A percentile compares a stretch with the other conserved stretches of the same genome.
Conservation (phyloP, 306 rosid genomes). For the Gastrolobium villosum region DNA sequence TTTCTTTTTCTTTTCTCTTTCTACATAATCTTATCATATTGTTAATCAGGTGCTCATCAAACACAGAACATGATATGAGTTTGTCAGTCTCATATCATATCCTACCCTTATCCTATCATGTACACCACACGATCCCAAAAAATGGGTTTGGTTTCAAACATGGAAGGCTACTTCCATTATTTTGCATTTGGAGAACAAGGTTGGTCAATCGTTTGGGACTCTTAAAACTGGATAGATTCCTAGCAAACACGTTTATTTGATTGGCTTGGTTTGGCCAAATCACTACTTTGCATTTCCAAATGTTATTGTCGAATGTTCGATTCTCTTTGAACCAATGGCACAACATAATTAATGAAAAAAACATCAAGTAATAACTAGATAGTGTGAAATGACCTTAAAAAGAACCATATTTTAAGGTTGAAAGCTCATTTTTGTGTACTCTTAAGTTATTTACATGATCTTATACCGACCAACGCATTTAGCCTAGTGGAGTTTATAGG, state of each 20-base stretch:
- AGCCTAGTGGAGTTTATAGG: slow-evolving; percentile 48
- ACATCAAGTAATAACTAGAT: background rate
- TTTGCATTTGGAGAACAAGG: slow-evolving; percentile 38
- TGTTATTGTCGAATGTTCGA: slow-evolving; percentile 2
- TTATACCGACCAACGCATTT: slow-evolving; percentile 61
- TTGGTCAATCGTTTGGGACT: slow-evolving; percentile 50
- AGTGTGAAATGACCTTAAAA: slow-evolving; percentile 44
- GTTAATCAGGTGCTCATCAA: no score
- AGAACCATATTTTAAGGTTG: slow-evolving; percentile 5
- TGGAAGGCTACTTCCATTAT: slow-evolving; percentile 45
- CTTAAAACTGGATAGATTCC: slow-evolving; percentile 35
- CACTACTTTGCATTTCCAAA: slow-evolving; percentile 26
- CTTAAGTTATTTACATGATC: slow-evolving; percentile 13
- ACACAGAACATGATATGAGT: no score
- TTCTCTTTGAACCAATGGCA: slow-evolving; percentile 37
- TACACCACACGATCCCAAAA: no score
- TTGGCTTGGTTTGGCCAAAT: slow-evolving; percentile 62
- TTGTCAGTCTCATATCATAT: no score
- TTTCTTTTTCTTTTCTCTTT: no score
- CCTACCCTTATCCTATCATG: no score
- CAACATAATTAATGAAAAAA: background rate
- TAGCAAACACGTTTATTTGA: slow-evolving; percentile 28
- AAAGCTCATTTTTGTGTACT: background rate
- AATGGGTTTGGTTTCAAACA: slow-evolving; percentile 49
- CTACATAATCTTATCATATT: no score